Conservation (phyloP, 768 basidiomycete genomes). For the Kwoniella sp. region DNA sequence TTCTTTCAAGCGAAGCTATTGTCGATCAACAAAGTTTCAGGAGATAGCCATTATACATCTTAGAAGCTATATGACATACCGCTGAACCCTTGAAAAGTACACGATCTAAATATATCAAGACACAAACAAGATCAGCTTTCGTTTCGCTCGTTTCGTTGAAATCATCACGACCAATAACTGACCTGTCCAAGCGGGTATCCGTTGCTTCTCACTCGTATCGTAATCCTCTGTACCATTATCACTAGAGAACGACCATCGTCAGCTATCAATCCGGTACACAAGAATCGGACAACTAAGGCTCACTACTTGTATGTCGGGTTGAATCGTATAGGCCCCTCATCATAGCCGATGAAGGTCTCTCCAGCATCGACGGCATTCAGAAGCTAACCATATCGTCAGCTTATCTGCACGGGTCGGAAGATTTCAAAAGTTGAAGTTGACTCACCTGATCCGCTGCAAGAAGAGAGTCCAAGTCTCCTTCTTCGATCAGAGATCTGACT, state of each 20-base stretch:
- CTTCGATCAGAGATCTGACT: conserved; percentile 68
- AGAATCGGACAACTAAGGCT: conserved; percentile 57
- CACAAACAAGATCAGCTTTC: neutral
- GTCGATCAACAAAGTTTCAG: neutral
- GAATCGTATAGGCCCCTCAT: conserved; percentile 89
- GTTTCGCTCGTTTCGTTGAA: neutral
- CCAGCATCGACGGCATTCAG: conserved; percentile 69
- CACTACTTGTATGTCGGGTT: conserved; percentile 86
- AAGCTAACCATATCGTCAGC: conserved; percentile 65
- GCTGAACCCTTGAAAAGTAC: conserved; percentile 76
- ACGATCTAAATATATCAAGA: conserved; percentile 77
- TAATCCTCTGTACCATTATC: conserved; percentile 69
- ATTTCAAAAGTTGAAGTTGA: too few relatives aligned
- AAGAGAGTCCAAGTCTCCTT: conserved; percentile 71
- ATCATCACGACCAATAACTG: conserved; percentile 37
- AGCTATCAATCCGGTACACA: conserved; percentile 3
- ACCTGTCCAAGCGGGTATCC: conserved; percentile 98
- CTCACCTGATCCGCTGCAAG: conserved; percentile 81
- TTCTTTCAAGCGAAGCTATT: conserved; percentile 66
- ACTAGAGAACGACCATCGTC: conserved; percentile 29
- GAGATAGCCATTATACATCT: too few relatives aligned
- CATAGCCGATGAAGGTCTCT: conserved; percentile 77
- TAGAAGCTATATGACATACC: conserved; percentile 17
- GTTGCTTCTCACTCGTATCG: conserved; percentile 93
- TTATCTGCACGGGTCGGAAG: too few relatives aligned